Evolutionary conservation across 345 rosid species (phyloP), one percentile per base, ranked within the genome.

Genomic region (Ceriops zippeliana): DNA sequence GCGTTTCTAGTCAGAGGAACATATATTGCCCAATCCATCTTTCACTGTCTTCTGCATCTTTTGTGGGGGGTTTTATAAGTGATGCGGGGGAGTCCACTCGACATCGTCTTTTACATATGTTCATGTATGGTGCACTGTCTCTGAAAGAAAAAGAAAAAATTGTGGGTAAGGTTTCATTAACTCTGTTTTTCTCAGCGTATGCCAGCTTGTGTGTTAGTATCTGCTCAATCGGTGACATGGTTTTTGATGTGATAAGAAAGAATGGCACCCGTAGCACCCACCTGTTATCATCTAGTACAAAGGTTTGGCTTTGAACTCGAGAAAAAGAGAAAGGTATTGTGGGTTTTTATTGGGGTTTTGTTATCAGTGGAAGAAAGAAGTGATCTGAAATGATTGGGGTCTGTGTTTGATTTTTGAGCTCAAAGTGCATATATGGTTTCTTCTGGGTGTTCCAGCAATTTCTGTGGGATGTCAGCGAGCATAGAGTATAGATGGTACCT

Each of bases 391-490:
- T 57, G 69, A 59, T 54, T 8, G 60, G 46, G 47, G 34, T 13
- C 30, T 52, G 34, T 51, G n/a, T 63, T 54, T 64, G n/a, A 27
- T 17, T 34, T 62, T 35, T 58, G 69, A 31, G 57, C 5, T 9
- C 20, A 20, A 30, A 30, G 52, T 51, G 22, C 30, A 37, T 20
- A 52, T 20, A 66, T 73, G 81, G 72, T 24, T 24, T 24, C 76
- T 65, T 53, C 61, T 75, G 72, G 58, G 63, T 76, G 65, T 68
- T 62, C 79, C 54, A 57, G 42, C 66, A 69, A 70, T 78, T 66
- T 82, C 70, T 73, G 71, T 54, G 74, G 71, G 63, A 73, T 80
- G 78, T 70, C 71, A 54, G 85, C 73, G 72, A 65, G 70, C 63
- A 67, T 65, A 67, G 62, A 63, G 37, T 61, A 75, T 58, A 67